These are phyloP conservation scores for Carex cristatella DNA, from an alignment of 176 grass and related monocot genomes.

Conservation along the genomic window DNA sequence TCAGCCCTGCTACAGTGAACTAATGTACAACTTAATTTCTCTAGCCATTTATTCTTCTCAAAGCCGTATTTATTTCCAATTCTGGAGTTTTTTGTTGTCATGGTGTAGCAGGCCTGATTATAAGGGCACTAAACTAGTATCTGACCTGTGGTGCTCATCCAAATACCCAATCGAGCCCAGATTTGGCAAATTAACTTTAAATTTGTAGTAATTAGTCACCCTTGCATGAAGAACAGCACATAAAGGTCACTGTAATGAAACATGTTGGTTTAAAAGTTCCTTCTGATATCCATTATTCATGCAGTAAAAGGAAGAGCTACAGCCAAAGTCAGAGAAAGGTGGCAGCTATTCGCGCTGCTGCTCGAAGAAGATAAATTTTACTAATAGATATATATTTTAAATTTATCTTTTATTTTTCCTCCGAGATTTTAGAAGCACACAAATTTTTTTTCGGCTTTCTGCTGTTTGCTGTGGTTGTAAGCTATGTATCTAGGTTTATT, in stretches of 20 bases:
- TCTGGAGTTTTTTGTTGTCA: background rate
- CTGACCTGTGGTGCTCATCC: background rate
- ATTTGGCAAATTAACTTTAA: background rate
- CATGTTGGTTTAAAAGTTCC: conserved; percentile 1
- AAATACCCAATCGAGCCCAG: background rate
- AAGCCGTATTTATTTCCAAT: background rate
- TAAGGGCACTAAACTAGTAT: background rate
- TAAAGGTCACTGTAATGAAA: background rate
- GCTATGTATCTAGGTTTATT: background rate
- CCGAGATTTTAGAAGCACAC: background rate
- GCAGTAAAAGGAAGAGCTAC: conserved; percentile 79
- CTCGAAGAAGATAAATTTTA: background rate
- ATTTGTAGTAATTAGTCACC: conserved; percentile 1
- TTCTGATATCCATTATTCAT: conserved; percentile 19
- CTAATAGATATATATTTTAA: background rate
- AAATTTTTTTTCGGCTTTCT: background rate
- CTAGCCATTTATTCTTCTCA: background rate
- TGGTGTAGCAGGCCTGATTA: background rate
- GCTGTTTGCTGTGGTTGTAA: background rate
- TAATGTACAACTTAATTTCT: background rate
- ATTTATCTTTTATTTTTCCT: background rate
- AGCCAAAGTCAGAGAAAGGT: conserved; percentile 47
- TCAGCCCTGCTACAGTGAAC: background rate
- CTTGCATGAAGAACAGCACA: conserved; percentile 1
- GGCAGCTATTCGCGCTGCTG: conserved; percentile 36